These are phyloP conservation scores for Moniliophthora roreri DNA, from an alignment of 1,284 basidiomycete genomes.

Conservation along the genomic window DNA sequence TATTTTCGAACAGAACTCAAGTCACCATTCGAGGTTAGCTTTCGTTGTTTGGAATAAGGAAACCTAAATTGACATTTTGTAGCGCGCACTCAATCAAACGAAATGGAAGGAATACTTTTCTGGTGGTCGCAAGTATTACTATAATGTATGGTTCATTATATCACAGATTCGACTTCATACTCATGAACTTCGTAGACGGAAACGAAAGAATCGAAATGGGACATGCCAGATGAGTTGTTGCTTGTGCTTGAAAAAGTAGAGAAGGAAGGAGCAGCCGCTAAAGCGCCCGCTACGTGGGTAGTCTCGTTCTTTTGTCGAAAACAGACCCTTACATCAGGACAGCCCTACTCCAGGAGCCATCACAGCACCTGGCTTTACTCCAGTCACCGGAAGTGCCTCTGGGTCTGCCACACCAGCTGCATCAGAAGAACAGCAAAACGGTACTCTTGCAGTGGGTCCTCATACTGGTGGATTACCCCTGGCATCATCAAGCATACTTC, in stretches of 20 bases:
- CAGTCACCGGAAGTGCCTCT: slow-evolving; percentile 38
- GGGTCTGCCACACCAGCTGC: slow-evolving; percentile 40
- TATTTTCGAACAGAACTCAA: slow-evolving; percentile 56
- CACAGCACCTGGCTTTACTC: slow-evolving; percentile 42
- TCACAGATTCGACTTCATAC: not conserved
- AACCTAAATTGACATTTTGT: slow-evolving; percentile 9
- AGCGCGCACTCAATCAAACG: slow-evolving; percentile 85
- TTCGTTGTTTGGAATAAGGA: slow-evolving; percentile 7
- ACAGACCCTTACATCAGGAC: not conserved
- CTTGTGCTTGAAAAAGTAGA: slow-evolving; percentile 82
- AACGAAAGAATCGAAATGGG: slow-evolving; percentile 92
- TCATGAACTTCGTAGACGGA: slow-evolving; percentile 53
- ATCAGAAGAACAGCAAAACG: slow-evolving; percentile 45
- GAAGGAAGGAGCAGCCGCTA: slow-evolving; percentile 50
- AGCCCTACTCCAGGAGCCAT: slow-evolving; percentile 21
- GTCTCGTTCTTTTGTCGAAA: not conserved
- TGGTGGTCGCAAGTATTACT: slow-evolving; percentile 89
- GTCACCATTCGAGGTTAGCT: slow-evolving; percentile 80
- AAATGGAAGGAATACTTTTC: slow-evolving; percentile 94
- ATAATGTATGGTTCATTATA: slow-evolving; percentile 59
- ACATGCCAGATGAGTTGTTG: slow-evolving; percentile 87
- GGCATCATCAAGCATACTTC: slow-evolving; percentile 58
- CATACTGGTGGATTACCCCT: slow-evolving; percentile 59
- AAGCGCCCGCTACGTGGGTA: slow-evolving; percentile 27
- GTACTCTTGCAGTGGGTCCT: slow-evolving; percentile 44